Evolutionary conservation across 306 rosid species (phyloP).

Genomic region (Herpetospermum pedunculosum): DNA sequence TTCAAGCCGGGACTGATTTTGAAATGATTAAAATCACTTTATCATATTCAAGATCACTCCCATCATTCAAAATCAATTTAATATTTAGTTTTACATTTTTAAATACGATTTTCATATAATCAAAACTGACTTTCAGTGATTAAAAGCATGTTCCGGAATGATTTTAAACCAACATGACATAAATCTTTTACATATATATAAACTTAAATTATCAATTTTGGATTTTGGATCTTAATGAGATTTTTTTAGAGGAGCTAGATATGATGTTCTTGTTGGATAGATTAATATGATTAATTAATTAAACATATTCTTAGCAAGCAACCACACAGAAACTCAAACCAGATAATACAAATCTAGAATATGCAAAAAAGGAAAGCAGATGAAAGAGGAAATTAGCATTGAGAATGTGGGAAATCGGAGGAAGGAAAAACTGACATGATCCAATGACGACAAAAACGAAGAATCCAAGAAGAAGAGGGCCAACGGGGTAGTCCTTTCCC

Average conservation of each 20-base stretch:
- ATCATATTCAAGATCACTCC: too few relatives aligned
- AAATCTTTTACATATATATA: too few relatives aligned
- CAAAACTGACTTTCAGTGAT: too few relatives aligned
- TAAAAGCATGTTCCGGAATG: too few relatives aligned
- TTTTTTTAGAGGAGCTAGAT: not conserved
- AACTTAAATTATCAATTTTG: not conserved
- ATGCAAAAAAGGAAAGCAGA: not conserved
- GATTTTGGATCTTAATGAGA: not conserved
- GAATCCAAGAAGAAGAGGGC: slow-evolving; percentile 86
- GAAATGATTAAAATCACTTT: too few relatives aligned
- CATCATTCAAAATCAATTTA: too few relatives aligned
- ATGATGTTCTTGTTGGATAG: not conserved
- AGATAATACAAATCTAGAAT: not conserved
- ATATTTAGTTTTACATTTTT: too few relatives aligned
- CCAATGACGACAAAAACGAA: slow-evolving; percentile 93
- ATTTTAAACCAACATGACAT: too few relatives aligned
- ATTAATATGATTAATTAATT: not conserved
- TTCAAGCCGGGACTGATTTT: too few relatives aligned
- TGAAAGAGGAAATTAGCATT: not conserved
- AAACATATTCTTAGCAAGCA: not conserved
- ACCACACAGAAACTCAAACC: not conserved
- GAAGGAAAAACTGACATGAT: slow-evolving; percentile 47
- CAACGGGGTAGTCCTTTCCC: slow-evolving; percentile 91
- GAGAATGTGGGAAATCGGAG: not conserved
- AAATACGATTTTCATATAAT: too few relatives aligned